Evolutionary conservation across 352 stramenopile species (phyloP).

Genomic region (Globisporangium irregulare): DNA sequence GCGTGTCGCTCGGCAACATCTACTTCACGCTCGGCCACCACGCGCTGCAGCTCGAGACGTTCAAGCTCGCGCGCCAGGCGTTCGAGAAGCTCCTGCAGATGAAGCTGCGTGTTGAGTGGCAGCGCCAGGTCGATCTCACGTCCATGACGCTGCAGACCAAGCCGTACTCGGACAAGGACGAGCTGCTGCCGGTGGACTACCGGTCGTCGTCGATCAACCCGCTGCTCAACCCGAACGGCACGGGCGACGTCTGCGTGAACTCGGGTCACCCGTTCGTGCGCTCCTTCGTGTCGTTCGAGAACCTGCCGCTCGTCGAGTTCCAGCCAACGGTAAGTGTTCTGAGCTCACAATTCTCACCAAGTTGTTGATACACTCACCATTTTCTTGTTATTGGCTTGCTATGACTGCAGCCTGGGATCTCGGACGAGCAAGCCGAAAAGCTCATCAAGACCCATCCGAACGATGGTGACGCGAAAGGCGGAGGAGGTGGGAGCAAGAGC

Average conservation of each 20-base stretch:
- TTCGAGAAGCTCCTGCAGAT: constrained; percentile 93
- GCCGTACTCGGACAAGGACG: constrained; percentile 90
- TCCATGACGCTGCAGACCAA: constrained; percentile 92
- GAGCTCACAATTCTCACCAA: neutral
- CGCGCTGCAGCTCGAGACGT: constrained; percentile 87
- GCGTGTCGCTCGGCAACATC: constrained; percentile 89
- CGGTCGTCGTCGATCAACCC: constrained; percentile 91
- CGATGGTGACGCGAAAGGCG: constrained; percentile 21
- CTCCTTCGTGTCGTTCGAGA: constrained; percentile 95
- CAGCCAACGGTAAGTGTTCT: constrained; percentile 46
- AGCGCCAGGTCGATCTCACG: constrained; percentile 88
- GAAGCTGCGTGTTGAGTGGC: constrained; percentile 83
- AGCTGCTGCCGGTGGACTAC: constrained; percentile 94
- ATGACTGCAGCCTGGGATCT: constrained; percentile 46
- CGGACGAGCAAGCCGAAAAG: constrained; percentile 82
- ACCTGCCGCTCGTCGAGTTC: constrained; percentile 95
- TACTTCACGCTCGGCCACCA: constrained; percentile 95
- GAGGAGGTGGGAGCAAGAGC: constrained; percentile 20
- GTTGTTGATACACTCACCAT: neutral
- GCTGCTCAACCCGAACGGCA: constrained; percentile 87
- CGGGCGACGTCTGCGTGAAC: constrained; percentile 89
- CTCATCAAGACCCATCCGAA: constrained; percentile 71
- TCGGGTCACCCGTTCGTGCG: constrained; percentile 94
- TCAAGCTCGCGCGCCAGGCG: constrained; percentile 89
- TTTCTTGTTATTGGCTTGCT: constrained; percentile 6